Base-by-base conservation (phyloP, 495 filamentous ascomycete genomes). In the Clohesyomyces aquaticus region DNA sequence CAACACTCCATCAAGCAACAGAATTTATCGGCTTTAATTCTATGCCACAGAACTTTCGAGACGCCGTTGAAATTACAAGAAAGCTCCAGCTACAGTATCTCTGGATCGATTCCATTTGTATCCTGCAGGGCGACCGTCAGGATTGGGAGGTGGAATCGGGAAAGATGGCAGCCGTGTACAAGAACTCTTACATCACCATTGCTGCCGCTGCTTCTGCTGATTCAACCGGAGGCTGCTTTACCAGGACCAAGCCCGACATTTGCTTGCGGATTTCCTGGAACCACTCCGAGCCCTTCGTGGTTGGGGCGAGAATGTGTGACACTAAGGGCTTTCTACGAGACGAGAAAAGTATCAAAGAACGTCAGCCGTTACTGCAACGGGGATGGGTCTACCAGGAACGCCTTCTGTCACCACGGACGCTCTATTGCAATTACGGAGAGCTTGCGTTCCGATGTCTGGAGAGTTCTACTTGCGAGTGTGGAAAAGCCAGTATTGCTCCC, bases 161-260 rank as follows among this genome's bases (percentile, higher is more conserved):
- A 6, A 57, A 57, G 46, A 57, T 57, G 54, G 54, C 19, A 47
- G 35, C 22, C 19, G 26, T 57, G 22, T 57, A 57, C 23, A 10
- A n/a, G 19, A 57, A 57, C 46, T 9, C 54, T 2, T 45, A 29
- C 18, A 2, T 57, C 12, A 46, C 14, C 26, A 22, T 57, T 9
- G 54, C 54, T n/a, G 54, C 54, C 16, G 11, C 11, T 10, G 54
- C 54, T 22, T 43, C 54, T 6, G 9, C 6, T 2, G 19, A 45
- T 46, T 22, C 18, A 11, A 2, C 6, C 16, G 42, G 35, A 43
- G 54, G 54, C 19, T 46, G 14, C 22, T 57, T 48, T 46, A 9
- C 35, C 35, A 41, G 35, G 9, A 41, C 35, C 8, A 41, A 8
- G 8, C 16, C 35, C 8, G 35, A 41, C 16, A 8, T 41, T 8